Base-by-base conservation (phyloP, 2,329 filamentous ascomycete species). In the Colletotrichum aenigma region DNA sequence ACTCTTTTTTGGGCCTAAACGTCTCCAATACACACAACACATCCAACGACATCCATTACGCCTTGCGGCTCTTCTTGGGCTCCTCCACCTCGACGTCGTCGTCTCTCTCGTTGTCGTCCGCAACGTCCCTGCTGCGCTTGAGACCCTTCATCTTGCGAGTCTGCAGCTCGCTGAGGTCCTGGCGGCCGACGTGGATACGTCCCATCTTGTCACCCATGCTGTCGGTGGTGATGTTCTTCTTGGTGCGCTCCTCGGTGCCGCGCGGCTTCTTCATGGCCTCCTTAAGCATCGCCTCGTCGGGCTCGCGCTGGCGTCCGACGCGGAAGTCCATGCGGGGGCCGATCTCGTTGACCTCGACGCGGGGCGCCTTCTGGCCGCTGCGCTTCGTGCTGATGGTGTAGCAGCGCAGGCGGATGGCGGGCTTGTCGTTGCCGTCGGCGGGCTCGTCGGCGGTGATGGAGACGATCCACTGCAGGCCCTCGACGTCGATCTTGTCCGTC, bases 91-190 rank as follows among this genome's bases (percentile, higher is more conserved):
- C 86, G 79, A 87, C 88, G 74, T 86, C 88, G 67, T 89, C 88
- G 56, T 81, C 85, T 75, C 87, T 87, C 18, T 81, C 87, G 6
- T 87, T 88, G 67, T 90, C 91, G 28, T 88, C 90, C 89, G 28
- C 91, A 86, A 73, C 68, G 77, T 93, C 93, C 70, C 95, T 91
- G 78, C 90, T 92, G 79, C 97, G 91, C 91, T 98, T 99, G 79
- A 99, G 86, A 79, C 96, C 97, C 92, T 99, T 99, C 96, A 99
- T 98, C 92, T 99, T 99, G 83, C 97, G 93, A 69, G 96, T 97
- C 89, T 99, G 97, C 85, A 99, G 86, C 80, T 94, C 91, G 82
- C 89, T 90, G 75, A 99, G 90, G 86, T 99, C 96, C 86, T 98
- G 96, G 88, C 94, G 95, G 82, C 94, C 95, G 76, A 98, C 86